Evolutionary conservation across 73 alveolate species (phyloP), one percentile per base, ranked within the genome.

Genomic region (Tetrahymena malaccensis): DNA sequence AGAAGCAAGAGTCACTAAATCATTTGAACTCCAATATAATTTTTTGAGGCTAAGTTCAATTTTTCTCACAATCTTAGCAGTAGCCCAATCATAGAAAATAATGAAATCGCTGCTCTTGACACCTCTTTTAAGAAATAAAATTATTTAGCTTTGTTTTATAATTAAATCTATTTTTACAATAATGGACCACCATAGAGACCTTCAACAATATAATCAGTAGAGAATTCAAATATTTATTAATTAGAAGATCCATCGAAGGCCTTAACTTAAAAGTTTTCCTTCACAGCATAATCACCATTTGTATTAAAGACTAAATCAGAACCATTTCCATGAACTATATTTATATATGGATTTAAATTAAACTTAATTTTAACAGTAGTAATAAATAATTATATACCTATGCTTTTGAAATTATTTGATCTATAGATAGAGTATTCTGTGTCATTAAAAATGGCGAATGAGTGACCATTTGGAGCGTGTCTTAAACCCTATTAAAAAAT

Each of bases 381-480:
- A 96, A 22, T 96, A 21, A 19, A 2, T 10, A 50, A 5, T 15
- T 10, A 50, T 50, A 13, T 50, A 50, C 83, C 83, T 12, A 97
- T 84, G 93, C 96, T 96, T 35, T 94, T 93, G 85, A 96, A 96
- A 55, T 96, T 98, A 33, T 96, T 96, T 17, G 98, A 96, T 83
- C 98, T 94, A 84, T 98, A 98, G 13, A 98, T 97, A 4, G 96
- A 97, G 93, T 94, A 98, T 56, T 98, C 99, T 56, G 98, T 93
- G 94, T 98, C 99, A 85, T 99, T 99, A 93, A 97, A 97, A 43
- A 99, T 96, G n/a, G 98, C 98, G 93, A 97, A 98, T 94, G 96
- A 95, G 95, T 99, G 97, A 33, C 99, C 99, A 94, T 98, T 98
- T 17, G 99, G 99, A 94, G 99, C 96, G 94, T 98, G 99, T 93